Conservation (phyloP, 2,329 filamentous ascomycete genomes). For the Exophiala oligosperma region DNA sequence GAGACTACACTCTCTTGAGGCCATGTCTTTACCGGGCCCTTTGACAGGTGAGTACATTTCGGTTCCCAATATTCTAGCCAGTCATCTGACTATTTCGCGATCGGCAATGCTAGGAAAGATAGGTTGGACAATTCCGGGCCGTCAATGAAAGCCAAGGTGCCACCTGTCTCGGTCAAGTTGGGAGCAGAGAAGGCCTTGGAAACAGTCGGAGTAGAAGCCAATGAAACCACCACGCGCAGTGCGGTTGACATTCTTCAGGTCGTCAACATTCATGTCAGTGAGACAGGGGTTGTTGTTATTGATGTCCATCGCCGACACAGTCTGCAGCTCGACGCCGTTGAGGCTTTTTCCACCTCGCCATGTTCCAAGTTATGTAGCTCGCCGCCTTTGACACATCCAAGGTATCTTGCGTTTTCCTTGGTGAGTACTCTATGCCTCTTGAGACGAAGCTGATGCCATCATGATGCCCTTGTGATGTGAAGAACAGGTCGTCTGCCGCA, state of each 20-base stretch:
- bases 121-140: conserved; percentile 68
- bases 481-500: too few relatives aligned
- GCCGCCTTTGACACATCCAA: conserved; percentile 9
- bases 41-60: too few relatives aligned
- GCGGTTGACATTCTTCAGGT: conserved; percentile 72
- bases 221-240: conserved; percentile 74
- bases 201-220: conserved; percentile 75
- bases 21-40: too few relatives aligned
- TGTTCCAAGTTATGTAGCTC: background rate
- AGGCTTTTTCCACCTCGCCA: conserved; percentile 53
- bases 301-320: conserved; percentile 73
- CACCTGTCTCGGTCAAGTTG: conserved; percentile 47
- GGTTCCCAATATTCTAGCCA: too few relatives aligned
- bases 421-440: conserved; percentile 12
- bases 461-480: conserved; percentile 14
- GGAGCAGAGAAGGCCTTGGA: conserved; percentile 45
- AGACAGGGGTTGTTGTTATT: conserved; percentile 82
- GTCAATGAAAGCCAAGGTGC: conserved; percentile 58
- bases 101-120: conserved; percentile 68
- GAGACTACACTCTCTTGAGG: too few relatives aligned
- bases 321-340: conserved; percentile 74
- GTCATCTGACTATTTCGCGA: conserved; percentile 42
- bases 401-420: conserved; percentile 14
- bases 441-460: conserved; percentile 26
- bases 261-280: conserved; percentile 68